Evolutionary conservation across 2,329 filamentous ascomycete species (phyloP).

Genomic region (Xylaria multiplex): DNA sequence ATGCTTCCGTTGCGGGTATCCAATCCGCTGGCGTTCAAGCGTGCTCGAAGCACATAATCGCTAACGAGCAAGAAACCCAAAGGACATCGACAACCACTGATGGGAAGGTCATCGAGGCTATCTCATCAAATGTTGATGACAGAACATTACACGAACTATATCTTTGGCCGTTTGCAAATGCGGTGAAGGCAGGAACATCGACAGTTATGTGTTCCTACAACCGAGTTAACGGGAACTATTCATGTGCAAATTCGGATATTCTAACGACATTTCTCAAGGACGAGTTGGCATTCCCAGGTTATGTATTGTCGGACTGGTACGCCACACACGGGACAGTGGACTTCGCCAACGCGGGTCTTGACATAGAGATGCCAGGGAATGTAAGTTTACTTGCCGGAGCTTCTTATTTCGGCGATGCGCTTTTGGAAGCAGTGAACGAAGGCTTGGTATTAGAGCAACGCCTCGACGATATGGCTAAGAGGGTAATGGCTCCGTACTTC

Average conservation of each 20-base stretch:
- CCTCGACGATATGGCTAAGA: constrained; percentile 58
- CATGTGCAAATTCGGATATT: constrained; percentile 47
- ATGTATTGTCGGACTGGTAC: constrained; percentile 56
- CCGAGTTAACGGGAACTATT: constrained; percentile 51
- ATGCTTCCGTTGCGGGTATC: constrained; percentile 59
- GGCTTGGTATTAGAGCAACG: constrained; percentile 55
- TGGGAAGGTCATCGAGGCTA: constrained; percentile 1
- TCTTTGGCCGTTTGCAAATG: constrained; percentile 24
- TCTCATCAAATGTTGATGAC: constrained; percentile 19
- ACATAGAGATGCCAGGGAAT: constrained; percentile 41
- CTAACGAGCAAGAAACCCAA: constrained; percentile 73
- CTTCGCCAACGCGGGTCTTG: constrained; percentile 58
- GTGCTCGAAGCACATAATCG: constrained; percentile 65
- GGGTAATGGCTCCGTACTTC: constrained; percentile 67
- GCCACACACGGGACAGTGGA: constrained; percentile 55
- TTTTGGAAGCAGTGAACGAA: constrained; percentile 56
- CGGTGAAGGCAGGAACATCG: constrained; percentile 13
- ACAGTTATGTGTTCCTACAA: constrained; percentile 26
- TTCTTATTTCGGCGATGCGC: constrained; percentile 56
- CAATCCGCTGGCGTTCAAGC: constrained; percentile 49
- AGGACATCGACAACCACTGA: constrained; percentile 50
- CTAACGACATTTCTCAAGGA: constrained; percentile 50
- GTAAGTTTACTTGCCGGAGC: constrained; percentile 9
- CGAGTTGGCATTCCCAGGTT: constrained; percentile 57
- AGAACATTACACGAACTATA: constrained; percentile 25